Evolutionary conservation across 2,329 filamentous ascomycete species (phyloP).

Genomic region (Chaetomiaceae sp.): DNA sequence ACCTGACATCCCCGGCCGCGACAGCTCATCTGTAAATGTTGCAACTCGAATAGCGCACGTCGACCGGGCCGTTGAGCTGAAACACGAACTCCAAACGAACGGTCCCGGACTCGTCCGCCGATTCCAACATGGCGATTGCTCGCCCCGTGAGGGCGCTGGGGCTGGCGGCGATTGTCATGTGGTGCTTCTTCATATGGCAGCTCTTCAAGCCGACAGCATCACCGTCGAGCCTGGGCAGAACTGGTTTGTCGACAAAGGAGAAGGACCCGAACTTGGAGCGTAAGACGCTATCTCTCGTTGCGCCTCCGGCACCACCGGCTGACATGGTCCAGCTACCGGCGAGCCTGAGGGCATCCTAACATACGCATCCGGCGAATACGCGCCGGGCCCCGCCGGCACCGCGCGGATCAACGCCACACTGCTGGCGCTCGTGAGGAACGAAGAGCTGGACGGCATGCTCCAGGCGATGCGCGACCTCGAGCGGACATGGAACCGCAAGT

Average conservation of each 20-base stretch:
- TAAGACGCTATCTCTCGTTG: conserved; percentile 47
- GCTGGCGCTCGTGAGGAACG: conserved; percentile 85
- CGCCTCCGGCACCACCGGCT: neutral
- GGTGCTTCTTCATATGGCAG: conserved; percentile 75
- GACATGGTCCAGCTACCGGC: conserved; percentile 59
- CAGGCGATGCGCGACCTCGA: conserved; percentile 89
- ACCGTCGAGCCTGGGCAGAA: conserved; percentile 35
- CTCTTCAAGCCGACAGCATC: conserved; percentile 56
- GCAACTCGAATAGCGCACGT: neutral
- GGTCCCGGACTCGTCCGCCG: neutral
- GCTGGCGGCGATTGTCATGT: conserved; percentile 65
- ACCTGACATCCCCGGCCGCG: neutral
- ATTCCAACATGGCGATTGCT: conserved; percentile 70
- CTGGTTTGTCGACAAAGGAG: conserved; percentile 44
- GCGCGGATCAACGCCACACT: conserved; percentile 91
- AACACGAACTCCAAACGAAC: neutral
- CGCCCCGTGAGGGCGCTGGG: conserved; percentile 78
- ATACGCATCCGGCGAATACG: conserved; percentile 72
- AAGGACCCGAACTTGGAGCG: conserved; percentile 84
- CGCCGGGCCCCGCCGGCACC: conserved; percentile 67
- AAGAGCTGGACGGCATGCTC: conserved; percentile 79
- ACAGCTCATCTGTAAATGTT: conserved; percentile 5
- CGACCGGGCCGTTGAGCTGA: conserved; percentile 3
- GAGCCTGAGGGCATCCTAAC: conserved; percentile 76
- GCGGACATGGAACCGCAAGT: conserved; percentile 94